Evolutionary conservation across 257 asterid genomes (phyloP), one percentile per base, ranked within the genome.

Genomic region (Solanum microdontum): DNA sequence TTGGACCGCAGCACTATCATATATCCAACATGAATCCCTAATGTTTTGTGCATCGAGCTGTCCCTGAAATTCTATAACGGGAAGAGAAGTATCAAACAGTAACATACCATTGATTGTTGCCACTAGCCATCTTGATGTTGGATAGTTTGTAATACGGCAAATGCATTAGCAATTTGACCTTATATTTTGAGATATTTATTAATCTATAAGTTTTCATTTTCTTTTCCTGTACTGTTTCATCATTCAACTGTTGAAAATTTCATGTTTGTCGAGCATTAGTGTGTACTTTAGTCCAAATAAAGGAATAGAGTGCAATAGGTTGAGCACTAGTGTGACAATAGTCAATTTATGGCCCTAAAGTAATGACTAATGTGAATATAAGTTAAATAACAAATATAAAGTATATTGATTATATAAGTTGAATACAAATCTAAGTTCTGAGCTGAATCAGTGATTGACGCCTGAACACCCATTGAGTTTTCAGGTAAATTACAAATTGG

Each of bases 401-500:
- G 64, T 60, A 60, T 60, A 60, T 60, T 60, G 68, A 23, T 21
- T 23, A 23, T 39, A 39, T 62, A n/a, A 58, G 66, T 58, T 58
- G 66, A 58, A 19, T 75, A 28, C 60, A 76, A 73, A 39, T 79
- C 24, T 14, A 13, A 40, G 28, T 24, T 79, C 15, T 79, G 64
- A 79, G 12, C 1, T 10, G 13, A 40, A 40, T 43, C 84, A 79
- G 36, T 43, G 14, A 40, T 79, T 79, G 64, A 79, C 24, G 64
- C 64, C 84, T 79, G 84, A 79, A n/a, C n/a, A 7, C 55, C 6
- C 9, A 48, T 2, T 72, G 15, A 33, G 43, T 34, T 74, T 77
- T 40, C n/a, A 77, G 62, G 36, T 40, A 77, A 77, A 77, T 14
- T 77, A 77, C 84, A 77, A 77, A 24, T 77, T n/a, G 84, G 36